These are phyloP conservation scores for Salix dunnii DNA, from an alignment of 345 rosid species.

Conservation along the genomic window DNA sequence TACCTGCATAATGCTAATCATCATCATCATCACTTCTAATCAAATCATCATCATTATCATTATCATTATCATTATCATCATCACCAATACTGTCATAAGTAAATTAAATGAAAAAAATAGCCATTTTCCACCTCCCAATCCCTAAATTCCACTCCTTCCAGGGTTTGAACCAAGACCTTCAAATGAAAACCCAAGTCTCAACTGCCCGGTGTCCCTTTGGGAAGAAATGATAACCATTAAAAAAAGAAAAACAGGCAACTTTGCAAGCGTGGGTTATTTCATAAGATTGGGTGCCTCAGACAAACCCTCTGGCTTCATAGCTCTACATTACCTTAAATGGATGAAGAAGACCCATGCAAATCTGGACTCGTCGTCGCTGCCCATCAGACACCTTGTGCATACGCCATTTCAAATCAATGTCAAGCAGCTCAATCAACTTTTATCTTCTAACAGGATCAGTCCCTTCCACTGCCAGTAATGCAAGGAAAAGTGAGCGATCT, in stretches of 20 bases:
- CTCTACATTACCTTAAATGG: constrained; percentile 66
- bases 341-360: constrained; percentile 95
- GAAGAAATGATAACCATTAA: background rate
- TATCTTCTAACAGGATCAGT: constrained; percentile 83
- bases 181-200: background rate
- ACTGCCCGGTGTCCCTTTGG: background rate
- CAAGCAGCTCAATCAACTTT: constrained; percentile 84
- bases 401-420: constrained; percentile 88
- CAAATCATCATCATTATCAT: too few relatives aligned
- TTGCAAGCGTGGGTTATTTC: background rate
- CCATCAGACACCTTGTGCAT: constrained; percentile 99
- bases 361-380: constrained; percentile 92
- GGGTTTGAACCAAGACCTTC: background rate
- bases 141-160: background rate
- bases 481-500: background rate
- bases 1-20: too few relatives aligned
- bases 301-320: background rate
- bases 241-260: background rate
- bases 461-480: constrained; percentile 68
- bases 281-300: background rate
- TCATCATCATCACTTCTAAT: too few relatives aligned
- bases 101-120: background rate
- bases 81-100: background rate
- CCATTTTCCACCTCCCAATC: background rate
- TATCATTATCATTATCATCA: too few relatives aligned